Evolutionary conservation across 2,329 filamentous ascomycete genomes (phyloP).

Genomic region (Chaetomiaceae sp.): DNA sequence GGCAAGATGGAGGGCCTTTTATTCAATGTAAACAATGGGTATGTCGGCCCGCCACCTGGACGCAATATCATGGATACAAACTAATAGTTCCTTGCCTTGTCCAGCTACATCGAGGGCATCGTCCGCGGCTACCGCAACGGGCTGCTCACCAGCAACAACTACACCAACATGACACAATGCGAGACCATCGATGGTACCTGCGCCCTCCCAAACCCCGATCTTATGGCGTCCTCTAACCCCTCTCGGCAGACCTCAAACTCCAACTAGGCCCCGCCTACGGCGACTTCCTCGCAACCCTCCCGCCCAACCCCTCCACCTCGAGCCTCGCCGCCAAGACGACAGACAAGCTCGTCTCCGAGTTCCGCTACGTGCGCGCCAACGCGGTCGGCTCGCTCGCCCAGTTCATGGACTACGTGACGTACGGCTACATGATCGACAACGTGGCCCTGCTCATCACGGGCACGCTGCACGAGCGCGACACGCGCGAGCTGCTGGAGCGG

Average conservation of each 20-base stretch:
- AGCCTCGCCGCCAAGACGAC: constrained; percentile 91
- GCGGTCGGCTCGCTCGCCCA: constrained; percentile 84
- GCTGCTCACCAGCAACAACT: constrained; percentile 84
- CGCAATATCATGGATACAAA: neutral
- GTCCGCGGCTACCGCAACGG: constrained; percentile 95
- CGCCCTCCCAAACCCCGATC: constrained; percentile 28
- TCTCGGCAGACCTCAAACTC: constrained; percentile 80
- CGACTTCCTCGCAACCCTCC: constrained; percentile 89
- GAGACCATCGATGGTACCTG: constrained; percentile 84
- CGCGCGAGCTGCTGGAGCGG: constrained; percentile 86
- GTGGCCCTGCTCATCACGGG: constrained; percentile 96
- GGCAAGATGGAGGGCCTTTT: constrained; percentile 79
- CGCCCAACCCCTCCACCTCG: constrained; percentile 95
- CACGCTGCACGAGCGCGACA: constrained; percentile 95
- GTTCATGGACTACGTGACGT: constrained; percentile 98
- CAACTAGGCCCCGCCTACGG: constrained; percentile 96
- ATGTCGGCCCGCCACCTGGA: constrained; percentile 30
- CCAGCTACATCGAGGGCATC: constrained; percentile 92
- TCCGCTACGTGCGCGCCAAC: constrained; percentile 92
- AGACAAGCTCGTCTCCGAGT: constrained; percentile 96
- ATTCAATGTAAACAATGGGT: constrained; percentile 94
- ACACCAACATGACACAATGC: constrained; percentile 94
- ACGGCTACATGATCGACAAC: constrained; percentile 99
- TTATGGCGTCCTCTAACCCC: constrained; percentile 34
- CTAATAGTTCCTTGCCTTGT: neutral